A percentile compares a stretch with the other conserved stretches of the same genome.
Conservation (phyloP, 2,329 filamentous ascomycete species). For the Microsporum audouinii region DNA sequence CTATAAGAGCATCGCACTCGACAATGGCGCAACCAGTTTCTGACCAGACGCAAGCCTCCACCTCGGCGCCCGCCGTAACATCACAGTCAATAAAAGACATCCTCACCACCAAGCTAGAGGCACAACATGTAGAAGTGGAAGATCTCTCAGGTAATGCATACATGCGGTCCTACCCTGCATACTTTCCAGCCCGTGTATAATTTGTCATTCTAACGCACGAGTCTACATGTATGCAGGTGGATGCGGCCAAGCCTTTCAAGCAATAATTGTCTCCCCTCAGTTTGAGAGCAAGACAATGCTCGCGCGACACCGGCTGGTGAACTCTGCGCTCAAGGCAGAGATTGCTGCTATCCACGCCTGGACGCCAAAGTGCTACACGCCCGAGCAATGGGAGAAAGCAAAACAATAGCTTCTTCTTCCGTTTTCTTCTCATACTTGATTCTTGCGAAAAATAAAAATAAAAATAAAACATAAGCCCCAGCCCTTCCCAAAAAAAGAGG, state of each 20-base stretch:
- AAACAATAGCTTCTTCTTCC: constrained; percentile 21
- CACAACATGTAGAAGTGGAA: constrained; percentile 72
- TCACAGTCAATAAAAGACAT: constrained; percentile 58
- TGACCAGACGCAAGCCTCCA: constrained; percentile 21
- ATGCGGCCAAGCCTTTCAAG: constrained; percentile 60
- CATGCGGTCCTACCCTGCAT: constrained; percentile 20
- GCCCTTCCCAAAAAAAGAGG: no score
- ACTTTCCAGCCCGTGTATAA: background rate
- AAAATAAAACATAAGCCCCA: no score
- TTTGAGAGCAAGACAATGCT: constrained; percentile 65
- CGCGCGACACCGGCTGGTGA: constrained; percentile 76
- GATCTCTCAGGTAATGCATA: constrained; percentile 66
- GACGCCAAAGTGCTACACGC: constrained; percentile 88
- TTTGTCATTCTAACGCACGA: background rate
- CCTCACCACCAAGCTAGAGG: constrained; percentile 58
- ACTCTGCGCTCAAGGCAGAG: constrained; percentile 69
- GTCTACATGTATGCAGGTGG: constrained; percentile 40
- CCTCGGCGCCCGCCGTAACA: constrained; percentile 53
- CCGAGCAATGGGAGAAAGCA: constrained; percentile 73
- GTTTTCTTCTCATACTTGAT: background rate
- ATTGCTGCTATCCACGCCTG: constrained; percentile 88
- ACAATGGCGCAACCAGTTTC: constrained; percentile 26
- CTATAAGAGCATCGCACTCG: constrained; percentile 25
- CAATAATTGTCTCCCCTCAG: constrained; percentile 56
- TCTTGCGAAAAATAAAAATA: no score